A percentile compares a stretch with the other conserved stretches of the same genome.
phyloP scores from a whole-genome alignment of 768 basidiomycete genomes.

The Boletus bicolor region DNA sequence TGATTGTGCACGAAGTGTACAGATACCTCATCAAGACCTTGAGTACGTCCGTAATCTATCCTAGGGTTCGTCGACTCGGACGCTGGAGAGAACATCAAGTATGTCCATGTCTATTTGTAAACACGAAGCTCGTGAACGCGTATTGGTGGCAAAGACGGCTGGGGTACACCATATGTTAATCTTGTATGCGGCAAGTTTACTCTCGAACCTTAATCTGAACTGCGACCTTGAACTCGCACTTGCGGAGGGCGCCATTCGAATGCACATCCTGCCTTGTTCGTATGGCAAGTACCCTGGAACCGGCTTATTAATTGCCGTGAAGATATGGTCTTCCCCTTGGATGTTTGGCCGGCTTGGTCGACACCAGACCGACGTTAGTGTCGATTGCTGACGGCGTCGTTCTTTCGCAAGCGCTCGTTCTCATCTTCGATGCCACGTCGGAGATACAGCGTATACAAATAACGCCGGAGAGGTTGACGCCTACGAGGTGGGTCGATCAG shows the following conservation, averaged over 20 bases:
- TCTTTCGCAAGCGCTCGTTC: not conserved
- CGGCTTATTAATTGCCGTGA: not conserved
- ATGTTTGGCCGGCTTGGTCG: not conserved
- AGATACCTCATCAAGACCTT: conserved; percentile 13
- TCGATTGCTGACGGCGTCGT: not conserved
- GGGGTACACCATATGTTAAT: not conserved
- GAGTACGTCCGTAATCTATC: conserved; percentile 12
- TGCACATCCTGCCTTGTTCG: not conserved
- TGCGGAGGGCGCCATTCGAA: not conserved
- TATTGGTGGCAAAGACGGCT: conserved; percentile 6
- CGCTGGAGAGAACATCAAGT: not conserved
- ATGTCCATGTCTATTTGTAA: not conserved
- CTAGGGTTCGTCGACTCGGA: not conserved
- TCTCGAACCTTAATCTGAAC: conserved; percentile 5
- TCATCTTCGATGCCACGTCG: not conserved
- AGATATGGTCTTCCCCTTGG: not conserved
- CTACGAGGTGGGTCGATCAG: no score
- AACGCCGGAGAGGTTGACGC: not conserved
- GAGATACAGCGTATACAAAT: not conserved
- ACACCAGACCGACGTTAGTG: not conserved
- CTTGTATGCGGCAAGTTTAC: conserved; percentile 9
- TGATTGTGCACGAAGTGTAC: not conserved
- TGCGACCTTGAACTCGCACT: conserved; percentile 1
- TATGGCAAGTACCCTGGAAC: not conserved
- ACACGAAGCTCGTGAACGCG: not conserved